Conservation (phyloP, 2,329 filamentous ascomycete species). For the Alternaria burnsii region DNA sequence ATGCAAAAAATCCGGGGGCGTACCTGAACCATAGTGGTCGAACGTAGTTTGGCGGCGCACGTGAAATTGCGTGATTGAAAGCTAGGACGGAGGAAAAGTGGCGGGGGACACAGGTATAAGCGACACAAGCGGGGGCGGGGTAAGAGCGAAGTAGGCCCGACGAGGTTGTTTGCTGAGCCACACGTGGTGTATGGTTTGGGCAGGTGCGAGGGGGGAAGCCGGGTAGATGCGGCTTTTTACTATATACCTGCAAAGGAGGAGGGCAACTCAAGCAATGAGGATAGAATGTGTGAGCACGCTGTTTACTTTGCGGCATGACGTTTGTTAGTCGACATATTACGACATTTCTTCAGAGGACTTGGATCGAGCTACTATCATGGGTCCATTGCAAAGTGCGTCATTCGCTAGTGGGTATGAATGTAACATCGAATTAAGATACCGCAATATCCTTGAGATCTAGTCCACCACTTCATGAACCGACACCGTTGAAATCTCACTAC, state of each 20-base stretch:
- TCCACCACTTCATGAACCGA: no score
- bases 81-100: conserved; percentile 25
- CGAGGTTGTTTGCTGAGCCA: conserved; percentile 1
- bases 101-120: conserved; percentile 23
- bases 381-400: not conserved
- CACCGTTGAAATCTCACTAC: no score
- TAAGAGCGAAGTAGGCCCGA: conserved; percentile 5
- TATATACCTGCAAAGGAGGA: not conserved
- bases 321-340: not conserved
- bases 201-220: not conserved
- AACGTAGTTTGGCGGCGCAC: conserved; percentile 30
- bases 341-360: not conserved
- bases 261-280: not conserved
- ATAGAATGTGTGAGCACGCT: not conserved
- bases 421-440: no score
- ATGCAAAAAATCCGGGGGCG: conserved; percentile 14
- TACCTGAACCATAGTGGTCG: conserved; percentile 40
- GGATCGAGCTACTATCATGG: not conserved
- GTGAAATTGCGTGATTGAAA: conserved; percentile 39
- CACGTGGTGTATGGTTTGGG: not conserved
- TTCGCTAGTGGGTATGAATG: not conserved
- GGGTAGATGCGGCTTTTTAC: conserved; percentile 9
- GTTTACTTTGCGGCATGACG: not conserved
- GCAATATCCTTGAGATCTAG: not conserved
- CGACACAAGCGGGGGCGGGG: conserved; percentile 18